Conservation (phyloP, 2,329 filamentous ascomycete species). For the Fusarium neocosmosporiellum region DNA sequence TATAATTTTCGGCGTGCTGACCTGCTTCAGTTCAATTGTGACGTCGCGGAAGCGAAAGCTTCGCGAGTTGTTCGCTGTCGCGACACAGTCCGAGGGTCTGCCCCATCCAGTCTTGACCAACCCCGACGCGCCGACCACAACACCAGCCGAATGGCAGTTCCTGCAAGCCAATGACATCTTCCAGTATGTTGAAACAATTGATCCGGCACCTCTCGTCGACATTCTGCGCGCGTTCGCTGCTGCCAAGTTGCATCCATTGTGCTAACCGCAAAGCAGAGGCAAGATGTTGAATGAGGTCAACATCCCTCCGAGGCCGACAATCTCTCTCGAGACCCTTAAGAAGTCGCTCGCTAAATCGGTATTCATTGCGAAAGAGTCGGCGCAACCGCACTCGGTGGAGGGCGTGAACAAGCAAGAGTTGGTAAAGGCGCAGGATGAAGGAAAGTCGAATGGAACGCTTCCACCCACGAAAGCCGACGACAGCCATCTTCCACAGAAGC, state of each 20-base stretch:
- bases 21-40: conserved; percentile 72
- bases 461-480: conserved; percentile 21
- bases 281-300: conserved; percentile 62
- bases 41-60: conserved; percentile 91
- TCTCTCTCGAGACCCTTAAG: conserved; percentile 57
- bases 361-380: conserved; percentile 30
- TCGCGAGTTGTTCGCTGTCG: conserved; percentile 84
- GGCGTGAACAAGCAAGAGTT: conserved; percentile 18
- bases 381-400: conserved; percentile 16
- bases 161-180: conserved; percentile 68
- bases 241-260: conserved; percentile 18
- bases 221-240: conserved; percentile 29
- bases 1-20: conserved; percentile 60
- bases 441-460: conserved; percentile 18
- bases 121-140: conserved; percentile 65
- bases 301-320: conserved; percentile 61
- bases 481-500: conserved; percentile 14
- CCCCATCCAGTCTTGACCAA: conserved; percentile 68
- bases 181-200: conserved; percentile 61
- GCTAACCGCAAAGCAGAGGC: conserved; percentile 47
- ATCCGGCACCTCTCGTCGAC: conserved; percentile 29
- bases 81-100: conserved; percentile 74
- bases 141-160: conserved; percentile 65
- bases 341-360: conserved; percentile 49
- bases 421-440: conserved; percentile 19